Conservation (phyloP, 495 filamentous ascomycete species). For the Podospora didyma region DNA sequence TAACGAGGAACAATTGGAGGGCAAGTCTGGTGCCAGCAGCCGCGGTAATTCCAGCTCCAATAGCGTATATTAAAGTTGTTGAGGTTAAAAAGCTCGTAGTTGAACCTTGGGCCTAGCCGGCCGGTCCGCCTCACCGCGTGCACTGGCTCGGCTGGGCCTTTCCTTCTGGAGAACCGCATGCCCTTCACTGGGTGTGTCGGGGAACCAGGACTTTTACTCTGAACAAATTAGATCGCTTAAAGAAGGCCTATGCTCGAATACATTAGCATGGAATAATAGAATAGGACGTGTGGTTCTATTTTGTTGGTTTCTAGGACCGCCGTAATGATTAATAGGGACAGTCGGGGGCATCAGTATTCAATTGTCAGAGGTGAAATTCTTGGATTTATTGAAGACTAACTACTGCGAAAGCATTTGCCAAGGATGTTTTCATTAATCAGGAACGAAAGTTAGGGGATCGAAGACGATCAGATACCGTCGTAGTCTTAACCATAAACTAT, state of each 20-base stretch:
- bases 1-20: conserved; percentile 56
- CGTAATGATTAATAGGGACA: conserved; percentile 72
- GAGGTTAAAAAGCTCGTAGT: conserved; percentile 35
- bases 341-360: conserved; percentile 46
- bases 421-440: conserved; percentile 75
- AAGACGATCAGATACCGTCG: conserved; percentile 74
- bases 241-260: conserved; percentile 71
- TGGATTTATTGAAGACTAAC: conserved; percentile 62
- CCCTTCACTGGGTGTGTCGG: conserved; percentile 60
- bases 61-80: conserved; percentile 40
- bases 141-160: conserved; percentile 59
- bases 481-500: conserved; percentile 77
- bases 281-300: conserved; percentile 57
- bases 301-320: conserved; percentile 56
- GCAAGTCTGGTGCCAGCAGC: conserved; percentile 44
- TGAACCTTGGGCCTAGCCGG: conserved; percentile 43
- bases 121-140: conserved; percentile 61
- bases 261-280: conserved; percentile 74
- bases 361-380: conserved; percentile 73
- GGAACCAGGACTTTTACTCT: conserved; percentile 68
- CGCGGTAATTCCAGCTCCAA: conserved; percentile 35
- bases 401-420: conserved; percentile 58
- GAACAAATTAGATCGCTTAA: conserved; percentile 72
- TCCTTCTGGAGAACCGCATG: conserved; percentile 62
- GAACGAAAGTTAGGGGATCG: conserved; percentile 73